These are phyloP conservation scores for Ophiostoma triangulosporum DNA, from an alignment of 2,329 filamentous ascomycete species.

Conservation along the genomic window DNA sequence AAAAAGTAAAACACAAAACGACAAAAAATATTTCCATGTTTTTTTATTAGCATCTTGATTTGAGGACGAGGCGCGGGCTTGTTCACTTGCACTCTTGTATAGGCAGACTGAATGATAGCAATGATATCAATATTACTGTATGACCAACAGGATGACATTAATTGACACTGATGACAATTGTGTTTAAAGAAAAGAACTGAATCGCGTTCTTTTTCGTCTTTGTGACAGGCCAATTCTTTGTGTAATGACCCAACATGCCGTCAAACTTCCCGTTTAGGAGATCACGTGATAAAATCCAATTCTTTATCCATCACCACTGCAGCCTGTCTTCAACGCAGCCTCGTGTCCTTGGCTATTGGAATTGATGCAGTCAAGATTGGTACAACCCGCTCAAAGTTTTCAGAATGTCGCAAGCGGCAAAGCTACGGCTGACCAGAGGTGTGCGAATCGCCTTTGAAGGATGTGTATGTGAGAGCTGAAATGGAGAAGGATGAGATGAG, in stretches of 20 bases:
- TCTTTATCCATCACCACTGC: not conserved
- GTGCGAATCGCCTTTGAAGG: conserved; percentile 76
- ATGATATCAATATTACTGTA: no score
- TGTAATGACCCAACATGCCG: not conserved
- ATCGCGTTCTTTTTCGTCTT: no score
- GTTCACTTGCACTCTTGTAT: not conserved
- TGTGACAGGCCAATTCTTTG: no score
- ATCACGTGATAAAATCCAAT: not conserved
- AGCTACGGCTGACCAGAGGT: conserved; percentile 24
- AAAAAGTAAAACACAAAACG: not conserved
- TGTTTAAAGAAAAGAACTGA: no score
- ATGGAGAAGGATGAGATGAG: not conserved
- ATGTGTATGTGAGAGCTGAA: conserved; percentile 41
- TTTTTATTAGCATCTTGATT: no score
- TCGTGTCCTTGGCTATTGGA: not conserved
- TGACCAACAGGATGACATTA: no score
- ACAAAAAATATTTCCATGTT: not conserved
- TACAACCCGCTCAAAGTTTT: not conserved
- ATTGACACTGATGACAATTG: no score
- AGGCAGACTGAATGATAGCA: not conserved
- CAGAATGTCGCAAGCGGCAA: conserved; percentile 13
- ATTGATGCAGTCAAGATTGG: no score
- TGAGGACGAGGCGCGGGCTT: no score
- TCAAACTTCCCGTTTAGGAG: not conserved
- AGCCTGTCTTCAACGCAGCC: not conserved